These are phyloP conservation scores for Blastomyces percursus DNA, from an alignment of 2,329 filamentous ascomycete species.

Conservation along the genomic window DNA sequence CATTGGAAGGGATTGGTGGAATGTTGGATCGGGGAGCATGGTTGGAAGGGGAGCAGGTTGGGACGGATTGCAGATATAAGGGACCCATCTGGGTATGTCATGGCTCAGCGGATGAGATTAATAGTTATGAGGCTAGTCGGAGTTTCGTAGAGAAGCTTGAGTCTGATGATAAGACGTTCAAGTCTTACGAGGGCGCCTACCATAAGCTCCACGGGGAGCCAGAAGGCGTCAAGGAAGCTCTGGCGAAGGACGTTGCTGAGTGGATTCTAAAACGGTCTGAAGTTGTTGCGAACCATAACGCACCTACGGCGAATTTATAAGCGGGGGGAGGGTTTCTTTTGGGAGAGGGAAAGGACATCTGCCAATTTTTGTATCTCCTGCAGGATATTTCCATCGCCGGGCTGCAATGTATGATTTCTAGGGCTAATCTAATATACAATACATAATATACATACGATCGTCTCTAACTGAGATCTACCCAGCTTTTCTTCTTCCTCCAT, in stretches of 20 bases:
- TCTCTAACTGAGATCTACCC: neutral
- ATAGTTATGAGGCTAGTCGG: conserved; percentile 54
- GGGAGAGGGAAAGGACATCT: neutral
- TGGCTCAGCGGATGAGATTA: conserved; percentile 62
- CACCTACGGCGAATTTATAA: conserved; percentile 8
- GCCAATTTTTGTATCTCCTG: neutral
- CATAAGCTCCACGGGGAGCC: conserved; percentile 48
- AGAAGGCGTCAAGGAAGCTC: conserved; percentile 24
- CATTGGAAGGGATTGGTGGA: conserved; percentile 65
- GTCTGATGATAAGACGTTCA: conserved; percentile 58
- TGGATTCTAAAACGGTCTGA: conserved; percentile 47
- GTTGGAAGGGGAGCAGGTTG: conserved; percentile 37
- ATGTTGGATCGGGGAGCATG: conserved; percentile 62
- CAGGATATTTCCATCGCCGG: neutral
- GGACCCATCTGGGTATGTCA: conserved; percentile 59
- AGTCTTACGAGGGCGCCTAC: conserved; percentile 63
- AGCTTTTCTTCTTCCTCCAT: conserved; percentile 34
- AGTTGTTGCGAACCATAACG: neutral
- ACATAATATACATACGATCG: neutral
- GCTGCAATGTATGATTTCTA: neutral
- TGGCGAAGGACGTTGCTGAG: conserved; percentile 48
- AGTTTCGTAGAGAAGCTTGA: conserved; percentile 49
- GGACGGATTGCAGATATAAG: conserved; percentile 37
- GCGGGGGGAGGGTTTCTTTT: neutral
- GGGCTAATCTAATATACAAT: neutral